Percentiles rank a stretch among this genome's conserved stretches.
These are phyloP conservation scores for Nothophoma quercina DNA, from an alignment of 2,329 filamentous ascomycete genomes.

Conservation along the genomic window DNA sequence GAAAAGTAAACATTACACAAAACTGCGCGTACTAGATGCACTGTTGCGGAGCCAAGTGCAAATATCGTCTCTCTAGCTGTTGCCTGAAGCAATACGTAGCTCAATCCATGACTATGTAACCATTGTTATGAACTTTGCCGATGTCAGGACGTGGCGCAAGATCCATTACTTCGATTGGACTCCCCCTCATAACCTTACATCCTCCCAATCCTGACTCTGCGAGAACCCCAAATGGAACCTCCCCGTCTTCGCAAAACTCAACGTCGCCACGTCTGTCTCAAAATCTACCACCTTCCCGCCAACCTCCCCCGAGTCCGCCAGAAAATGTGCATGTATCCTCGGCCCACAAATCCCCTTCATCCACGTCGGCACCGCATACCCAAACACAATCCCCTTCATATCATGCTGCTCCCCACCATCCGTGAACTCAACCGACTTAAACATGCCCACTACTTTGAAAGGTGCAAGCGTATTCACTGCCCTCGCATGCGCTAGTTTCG, in stretches of 20 bases:
- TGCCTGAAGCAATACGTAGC: too few relatives aligned
- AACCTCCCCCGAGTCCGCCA: constrained; percentile 35
- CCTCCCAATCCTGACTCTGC: constrained; percentile 52
- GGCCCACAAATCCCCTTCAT: constrained; percentile 52
- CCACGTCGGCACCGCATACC: constrained; percentile 51
- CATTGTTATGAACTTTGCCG: too few relatives aligned
- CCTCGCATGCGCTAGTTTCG: constrained; percentile 28
- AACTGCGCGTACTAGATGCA: not conserved
- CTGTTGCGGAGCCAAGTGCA: too few relatives aligned
- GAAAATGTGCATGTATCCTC: constrained; percentile 49
- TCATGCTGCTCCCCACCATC: constrained; percentile 34
- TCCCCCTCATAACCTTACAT: constrained; percentile 29
- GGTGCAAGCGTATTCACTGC: constrained; percentile 51
- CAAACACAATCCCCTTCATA: constrained; percentile 48
- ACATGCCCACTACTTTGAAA: constrained; percentile 48
- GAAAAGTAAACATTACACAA: not conserved
- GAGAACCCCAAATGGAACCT: constrained; percentile 55
- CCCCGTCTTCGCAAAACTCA: constrained; percentile 52
- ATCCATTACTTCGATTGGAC: too few relatives aligned
- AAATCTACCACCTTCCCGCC: constrained; percentile 51
- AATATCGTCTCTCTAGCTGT: too few relatives aligned
- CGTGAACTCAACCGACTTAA: constrained; percentile 44
- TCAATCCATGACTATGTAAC: too few relatives aligned
- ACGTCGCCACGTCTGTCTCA: constrained; percentile 43
- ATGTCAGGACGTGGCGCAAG: too few relatives aligned